A percentile compares a stretch with the other conserved stretches of the same genome.
Evolutionary conservation across 768 basidiomycete genomes (phyloP).

Genomic region (Termitomyces sp.): DNA sequence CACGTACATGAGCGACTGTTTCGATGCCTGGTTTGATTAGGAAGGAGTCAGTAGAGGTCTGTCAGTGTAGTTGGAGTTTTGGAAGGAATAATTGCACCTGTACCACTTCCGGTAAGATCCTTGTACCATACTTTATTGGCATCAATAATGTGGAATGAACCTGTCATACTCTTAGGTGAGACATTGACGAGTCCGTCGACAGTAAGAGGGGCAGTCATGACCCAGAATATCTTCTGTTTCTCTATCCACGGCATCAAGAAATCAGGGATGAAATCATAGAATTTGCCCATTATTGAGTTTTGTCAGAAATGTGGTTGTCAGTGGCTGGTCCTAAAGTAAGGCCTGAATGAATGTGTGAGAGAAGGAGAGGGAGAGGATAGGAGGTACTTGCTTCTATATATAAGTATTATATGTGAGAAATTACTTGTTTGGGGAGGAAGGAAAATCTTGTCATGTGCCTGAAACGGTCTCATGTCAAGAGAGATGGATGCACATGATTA

Average conservation of each 20-base stretch:
- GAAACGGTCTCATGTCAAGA: neutral
- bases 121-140: conserved; percentile 66
- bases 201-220: conserved; percentile 60
- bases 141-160: conserved; percentile 57
- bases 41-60: neutral
- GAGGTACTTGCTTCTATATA: neutral
- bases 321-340: neutral
- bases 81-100: neutral
- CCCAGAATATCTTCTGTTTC: conserved; percentile 69
- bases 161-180: conserved; percentile 60
- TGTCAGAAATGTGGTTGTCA: no score
- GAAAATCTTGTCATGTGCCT: neutral
- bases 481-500: neutral
- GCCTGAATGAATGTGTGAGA: neutral
- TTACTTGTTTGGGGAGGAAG: no score
- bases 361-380: neutral
- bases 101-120: conserved; percentile 69
- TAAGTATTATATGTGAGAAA: no score
- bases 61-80: neutral
- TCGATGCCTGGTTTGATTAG: conserved; percentile 29
- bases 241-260: conserved; percentile 53
- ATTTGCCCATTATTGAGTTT: conserved; percentile 47
- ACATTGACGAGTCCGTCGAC: conserved; percentile 60
- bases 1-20: conserved; percentile 47
- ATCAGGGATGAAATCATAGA: conserved; percentile 52